phyloP scores from a whole-genome alignment of 2,329 filamentous ascomycete genomes.

The Thermoascus crustaceus region DNA sequence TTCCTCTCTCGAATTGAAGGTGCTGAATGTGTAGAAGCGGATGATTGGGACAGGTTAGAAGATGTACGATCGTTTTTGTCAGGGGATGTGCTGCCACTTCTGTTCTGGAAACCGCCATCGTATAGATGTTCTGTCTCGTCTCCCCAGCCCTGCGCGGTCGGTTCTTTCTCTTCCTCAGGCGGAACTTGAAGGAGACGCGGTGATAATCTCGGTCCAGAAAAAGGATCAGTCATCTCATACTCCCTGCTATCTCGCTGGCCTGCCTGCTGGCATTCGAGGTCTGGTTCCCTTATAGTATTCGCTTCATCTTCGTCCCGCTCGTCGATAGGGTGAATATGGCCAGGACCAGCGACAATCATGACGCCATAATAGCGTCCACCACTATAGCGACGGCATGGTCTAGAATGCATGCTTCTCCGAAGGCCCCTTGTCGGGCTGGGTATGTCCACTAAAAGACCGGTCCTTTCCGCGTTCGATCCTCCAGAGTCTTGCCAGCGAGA shows the following conservation, averaged over 20 bases:
- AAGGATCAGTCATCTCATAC: slow-evolving; percentile 17
- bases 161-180: slow-evolving; percentile 4
- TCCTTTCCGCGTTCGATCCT: slow-evolving; percentile 31
- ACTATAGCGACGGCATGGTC: slow-evolving; percentile 32
- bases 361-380: slow-evolving; percentile 41
- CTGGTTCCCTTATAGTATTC: slow-evolving; percentile 6
- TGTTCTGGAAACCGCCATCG: slow-evolving; percentile 12
- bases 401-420: slow-evolving; percentile 31
- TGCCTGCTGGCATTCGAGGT: slow-evolving; percentile 9
- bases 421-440: slow-evolving; percentile 32
- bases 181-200: slow-evolving; percentile 11
- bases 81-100: slow-evolving; percentile 36
- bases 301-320: slow-evolving; percentile 54
- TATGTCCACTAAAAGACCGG: slow-evolving; percentile 34
- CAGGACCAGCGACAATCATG: slow-evolving; percentile 42
- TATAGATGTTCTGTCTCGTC: slow-evolving; percentile 12
- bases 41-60: slow-evolving; percentile 49
- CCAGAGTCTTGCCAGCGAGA: slow-evolving; percentile 20
- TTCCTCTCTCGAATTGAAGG: slow-evolving; percentile 11
- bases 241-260: slow-evolving; percentile 10
- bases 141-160: slow-evolving; percentile 1
- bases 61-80: slow-evolving; percentile 48
- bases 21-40: slow-evolving; percentile 37
- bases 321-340: slow-evolving; percentile 55
- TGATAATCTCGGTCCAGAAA: slow-evolving; percentile 17